These are phyloP conservation scores for Saksenaea vasiformis DNA, from an alignment of 371 early-diverging fungal genomes.

Conservation along the genomic window DNA sequence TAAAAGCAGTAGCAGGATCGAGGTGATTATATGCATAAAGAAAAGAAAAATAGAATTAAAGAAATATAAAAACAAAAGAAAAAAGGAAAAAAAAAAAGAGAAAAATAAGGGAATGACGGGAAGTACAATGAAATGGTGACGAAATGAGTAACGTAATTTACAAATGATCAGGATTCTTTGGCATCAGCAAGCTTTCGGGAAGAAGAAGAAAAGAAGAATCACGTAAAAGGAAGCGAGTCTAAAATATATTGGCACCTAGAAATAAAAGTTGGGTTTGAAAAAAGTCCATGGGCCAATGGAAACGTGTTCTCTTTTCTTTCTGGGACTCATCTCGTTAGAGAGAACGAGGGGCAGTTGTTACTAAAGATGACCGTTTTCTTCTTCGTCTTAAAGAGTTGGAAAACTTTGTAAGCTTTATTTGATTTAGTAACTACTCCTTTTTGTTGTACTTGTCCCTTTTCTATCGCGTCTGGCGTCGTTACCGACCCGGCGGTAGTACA, in stretches of 20 bases:
- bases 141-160: not conserved
- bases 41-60: not conserved
- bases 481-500: no score
- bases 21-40: not conserved
- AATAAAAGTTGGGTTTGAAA: not conserved
- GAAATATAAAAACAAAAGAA: not conserved
- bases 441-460: no score
- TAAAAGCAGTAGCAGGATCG: not conserved
- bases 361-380: no score
- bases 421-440: no score
- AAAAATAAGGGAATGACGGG: not conserved
- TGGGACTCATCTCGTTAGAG: no score
- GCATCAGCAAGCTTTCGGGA: not conserved
- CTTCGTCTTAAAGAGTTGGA: no score
- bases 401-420: no score
- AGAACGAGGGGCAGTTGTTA: no score
- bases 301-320: no score
- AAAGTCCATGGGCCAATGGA: no score
- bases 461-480: no score
- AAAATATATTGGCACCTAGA: not conserved
- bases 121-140: not conserved
- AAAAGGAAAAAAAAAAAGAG: not conserved
- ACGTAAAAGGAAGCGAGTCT: not conserved
- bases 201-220: not conserved
- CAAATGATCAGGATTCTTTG: not conserved